Evolutionary conservation across 2,329 filamentous ascomycete species (phyloP).

Genomic region (Epichloe bromicola): DNA sequence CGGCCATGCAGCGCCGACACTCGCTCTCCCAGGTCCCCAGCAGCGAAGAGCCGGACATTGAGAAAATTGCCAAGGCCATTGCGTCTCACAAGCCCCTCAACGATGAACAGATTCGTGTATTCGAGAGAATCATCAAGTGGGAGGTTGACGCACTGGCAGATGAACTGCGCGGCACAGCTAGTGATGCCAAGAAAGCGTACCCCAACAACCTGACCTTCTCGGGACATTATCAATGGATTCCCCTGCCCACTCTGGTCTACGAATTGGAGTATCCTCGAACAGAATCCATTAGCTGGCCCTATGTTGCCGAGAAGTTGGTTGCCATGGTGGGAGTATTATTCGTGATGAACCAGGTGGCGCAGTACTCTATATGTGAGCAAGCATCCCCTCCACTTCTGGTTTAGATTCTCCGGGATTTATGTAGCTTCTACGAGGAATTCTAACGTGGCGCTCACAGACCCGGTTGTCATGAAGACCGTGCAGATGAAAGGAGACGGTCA

Average conservation of each 20-base stretch:
- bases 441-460: constrained; percentile 29
- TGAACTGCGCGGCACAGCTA: constrained; percentile 52
- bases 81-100: constrained; percentile 47
- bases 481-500: constrained; percentile 54
- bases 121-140: constrained; percentile 51
- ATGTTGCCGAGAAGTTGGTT: constrained; percentile 57
- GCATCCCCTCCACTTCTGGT: too few relatives aligned
- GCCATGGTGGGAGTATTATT: constrained; percentile 62
- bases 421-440: not conserved
- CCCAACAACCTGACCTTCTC: constrained; percentile 53
- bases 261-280: constrained; percentile 64
- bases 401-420: not conserved
- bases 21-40: constrained; percentile 21
- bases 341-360: constrained; percentile 67
- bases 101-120: constrained; percentile 47
- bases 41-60: constrained; percentile 39
- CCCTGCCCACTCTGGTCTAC: constrained; percentile 65
- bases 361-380: constrained; percentile 52
- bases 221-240: constrained; percentile 61
- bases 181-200: constrained; percentile 38
- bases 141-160: constrained; percentile 52
- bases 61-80: constrained; percentile 47
- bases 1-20: constrained; percentile 29
- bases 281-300: constrained; percentile 57
- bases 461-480: constrained; percentile 54